Evolutionary conservation across 1,139 yeast genomes (phyloP), one percentile per base, ranked within the genome.

Genomic region (Candida pseudocylindracea): DNA sequence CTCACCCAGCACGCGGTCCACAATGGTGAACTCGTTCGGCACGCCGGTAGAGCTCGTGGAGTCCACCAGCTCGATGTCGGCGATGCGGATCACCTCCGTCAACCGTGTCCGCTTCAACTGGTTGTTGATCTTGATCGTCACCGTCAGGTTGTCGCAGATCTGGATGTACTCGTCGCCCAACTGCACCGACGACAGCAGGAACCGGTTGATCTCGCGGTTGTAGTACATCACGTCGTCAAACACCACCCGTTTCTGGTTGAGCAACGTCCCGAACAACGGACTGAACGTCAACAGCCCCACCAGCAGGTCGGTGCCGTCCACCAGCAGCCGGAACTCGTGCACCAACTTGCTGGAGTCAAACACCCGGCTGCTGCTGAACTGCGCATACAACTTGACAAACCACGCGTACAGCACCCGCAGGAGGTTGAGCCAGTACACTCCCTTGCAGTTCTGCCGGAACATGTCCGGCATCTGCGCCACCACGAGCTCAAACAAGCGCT

Each of bases 91-190:
- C 25, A 67, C 58, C 39, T 68, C 74, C 31, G 68, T 64, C 7
- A 76, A 59, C 27, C 54, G 51, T 34, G 66, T 51, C 2, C 59
- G 52, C 31, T 43, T 43, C 3, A 60, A 54, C 1, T 43, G 51
- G 27, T 36, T 45, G 35, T 32, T 41, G 15, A 31, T 44, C 10
- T 27, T 27, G 8, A 8, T 27, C 10, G 8, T 8, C 8, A 10
- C 8, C 10, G 10, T 12, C 12, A 8, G 12, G 31, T 49, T 51
- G n/a, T 51, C 49, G 41, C 60, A 56, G 42, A 79, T 50, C 42
- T 76, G 85, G 31, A 79, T 46, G 53, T 61, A 75, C 41, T 68
- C 71, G 35, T 74, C 63, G 8, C 93, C 93, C 36, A 81, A 62
- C 41, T 69, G 70, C 36, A 81, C 39, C 1, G 67, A 62, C 2